Conservation (phyloP, 495 filamentous ascomycete genomes). For the Entonaema liquescens region DNA sequence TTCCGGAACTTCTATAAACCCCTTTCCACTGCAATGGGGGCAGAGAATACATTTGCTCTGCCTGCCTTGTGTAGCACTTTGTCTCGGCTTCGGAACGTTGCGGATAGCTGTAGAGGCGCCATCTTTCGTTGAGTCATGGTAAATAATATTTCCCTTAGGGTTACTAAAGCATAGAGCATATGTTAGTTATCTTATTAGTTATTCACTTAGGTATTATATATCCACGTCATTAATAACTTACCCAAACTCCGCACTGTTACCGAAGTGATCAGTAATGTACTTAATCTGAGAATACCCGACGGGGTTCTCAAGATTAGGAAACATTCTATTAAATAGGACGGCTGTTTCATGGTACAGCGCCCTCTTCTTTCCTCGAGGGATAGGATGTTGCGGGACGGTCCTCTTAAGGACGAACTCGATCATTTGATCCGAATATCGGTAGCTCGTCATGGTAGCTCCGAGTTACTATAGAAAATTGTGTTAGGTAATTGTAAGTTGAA, state of each 20-base stretch:
- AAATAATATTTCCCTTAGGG: background rate
- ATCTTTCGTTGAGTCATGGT: background rate
- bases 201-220: background rate
- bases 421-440: slow-evolving; percentile 13
- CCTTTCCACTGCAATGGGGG: slow-evolving; percentile 1
- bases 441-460: background rate
- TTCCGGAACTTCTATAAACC: background rate
- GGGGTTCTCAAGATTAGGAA: background rate
- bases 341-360: background rate
- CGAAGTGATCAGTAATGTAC: slow-evolving; percentile 26
- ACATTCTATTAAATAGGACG: background rate
- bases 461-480: background rate
- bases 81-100: background rate
- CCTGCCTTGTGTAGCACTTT: background rate
- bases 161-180: background rate
- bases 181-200: slow-evolving; percentile 4
- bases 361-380: slow-evolving; percentile 8
- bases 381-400: background rate
- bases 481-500: background rate
- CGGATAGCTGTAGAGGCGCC: background rate
- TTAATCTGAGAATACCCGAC: background rate
- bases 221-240: slow-evolving; percentile 8
- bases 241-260: slow-evolving; percentile 14
- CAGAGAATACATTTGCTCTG: background rate
- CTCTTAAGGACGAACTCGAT: slow-evolving; percentile 17